Base-by-base conservation (phyloP, 306 rosid genomes). In the Hippophae rhamnoides region DNA sequence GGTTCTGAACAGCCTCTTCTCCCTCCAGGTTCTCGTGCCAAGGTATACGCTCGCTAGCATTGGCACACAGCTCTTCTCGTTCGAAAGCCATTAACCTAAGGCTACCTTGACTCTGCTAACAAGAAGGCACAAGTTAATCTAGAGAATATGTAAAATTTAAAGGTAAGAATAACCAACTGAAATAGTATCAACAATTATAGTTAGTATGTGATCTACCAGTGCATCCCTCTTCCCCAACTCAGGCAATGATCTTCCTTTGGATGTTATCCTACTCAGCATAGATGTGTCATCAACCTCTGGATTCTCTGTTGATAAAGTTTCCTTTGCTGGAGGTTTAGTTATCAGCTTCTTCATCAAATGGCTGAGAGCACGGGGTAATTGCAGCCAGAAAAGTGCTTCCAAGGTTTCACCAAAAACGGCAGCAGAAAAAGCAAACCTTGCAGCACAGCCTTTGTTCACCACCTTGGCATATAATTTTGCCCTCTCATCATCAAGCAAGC, bases 311-410 rank as follows among this genome's bases (percentile, higher is more conserved):
- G 73, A 56, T 44, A 44, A 67, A 38, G 66, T 56, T 13, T 71
- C 60, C 78, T 72, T 85, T 43, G 53, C 69, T 58, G 78, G 74
- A 71, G 90, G 76, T 76, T 85, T 92, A 49, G 62, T 78, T 31
- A 74, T 82, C 54, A 77, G 53, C 82, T 82, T 88, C 67, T 69
- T 78, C 86, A 86, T 75, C 71, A 83, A 70, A 76, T 88, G 87
- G 62, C 75, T 82, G 59, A 92, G 82, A 43, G 96, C 99, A 64
- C 66, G 84, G 38, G 99, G 86, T 57, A 92, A 61, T 63, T 92
- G 95, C 55, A 92, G 81, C 99, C 99, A 92, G 81, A 92, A 92
- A 65, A 92, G 79, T 67, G 96, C 93, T 85, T 92, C 99, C 6
- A 85, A 75, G 53, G 82, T 65, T 85, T 92, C 99, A 47, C 99